Percentiles rank a stretch among this genome's conserved stretches.
phyloP scores from a whole-genome alignment of 257 asterid species.

The Eucommia ulmoides region DNA sequence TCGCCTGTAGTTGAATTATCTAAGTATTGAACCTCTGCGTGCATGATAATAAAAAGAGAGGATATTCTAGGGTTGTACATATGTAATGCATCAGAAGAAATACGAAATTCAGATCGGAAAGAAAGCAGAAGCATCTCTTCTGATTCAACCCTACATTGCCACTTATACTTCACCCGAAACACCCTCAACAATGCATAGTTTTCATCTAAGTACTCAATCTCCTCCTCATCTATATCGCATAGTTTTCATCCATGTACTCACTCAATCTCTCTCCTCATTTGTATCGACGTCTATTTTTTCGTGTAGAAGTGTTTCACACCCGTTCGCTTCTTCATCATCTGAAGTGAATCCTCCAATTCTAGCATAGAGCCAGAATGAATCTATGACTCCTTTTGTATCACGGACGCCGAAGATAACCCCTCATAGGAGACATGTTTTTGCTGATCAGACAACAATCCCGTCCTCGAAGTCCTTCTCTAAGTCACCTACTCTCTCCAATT shows the following conservation, averaged over 20 bases:
- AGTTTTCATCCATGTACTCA: constrained; percentile 11
- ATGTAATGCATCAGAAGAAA: constrained; percentile 97
- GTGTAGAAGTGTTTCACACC: neutral
- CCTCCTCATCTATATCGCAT: too few relatives aligned
- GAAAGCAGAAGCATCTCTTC: constrained; percentile 99
- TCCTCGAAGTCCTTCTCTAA: constrained; percentile 32
- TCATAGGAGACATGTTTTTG: constrained; percentile 48
- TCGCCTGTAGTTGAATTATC: too few relatives aligned
- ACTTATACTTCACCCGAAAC: constrained; percentile 38
- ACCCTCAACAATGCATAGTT: constrained; percentile 42
- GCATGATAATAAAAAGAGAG: too few relatives aligned
- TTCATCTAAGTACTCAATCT: too few relatives aligned
- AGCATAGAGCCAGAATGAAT: constrained; percentile 42
- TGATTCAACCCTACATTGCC: constrained; percentile 90
- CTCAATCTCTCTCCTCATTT: constrained; percentile 4
- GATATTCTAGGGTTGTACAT: neutral
- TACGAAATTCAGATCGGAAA: constrained; percentile 96
- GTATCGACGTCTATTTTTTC: constrained; percentile 9
- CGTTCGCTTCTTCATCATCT: constrained; percentile 19
- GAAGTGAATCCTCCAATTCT: constrained; percentile 28
- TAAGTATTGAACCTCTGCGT: too few relatives aligned
- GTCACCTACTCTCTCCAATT: constrained; percentile 45
- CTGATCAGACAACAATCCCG: constrained; percentile 11
- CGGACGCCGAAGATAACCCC: constrained; percentile 40
- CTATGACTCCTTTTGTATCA: constrained; percentile 16